Evolutionary conservation across 441 rosid species (phyloP), one percentile per base, ranked within the genome.

Genomic region (Gossypium armourianum): DNA sequence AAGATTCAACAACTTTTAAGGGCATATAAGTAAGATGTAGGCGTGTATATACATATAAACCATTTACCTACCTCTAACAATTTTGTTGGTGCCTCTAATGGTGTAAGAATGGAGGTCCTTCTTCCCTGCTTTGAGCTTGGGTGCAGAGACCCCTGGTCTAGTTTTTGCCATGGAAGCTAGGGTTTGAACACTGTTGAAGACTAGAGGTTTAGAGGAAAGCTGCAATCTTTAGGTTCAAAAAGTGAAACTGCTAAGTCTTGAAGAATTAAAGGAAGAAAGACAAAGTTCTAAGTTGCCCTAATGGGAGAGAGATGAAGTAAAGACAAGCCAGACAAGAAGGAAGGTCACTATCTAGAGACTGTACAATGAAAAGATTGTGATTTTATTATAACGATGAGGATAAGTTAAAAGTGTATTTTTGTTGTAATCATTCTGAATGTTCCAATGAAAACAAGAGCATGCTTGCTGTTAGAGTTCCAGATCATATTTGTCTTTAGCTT

Each of bases 71-170:
- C 87, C 86, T 82, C 66, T 72, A 57, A 87, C 85, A 68, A 85
- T 65, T 77, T 85, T 87, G 83, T 59, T 83, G 81, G 88, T 85
- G 80, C 88, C 87, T 70, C 77, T 69, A 75, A 87, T 82, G 57
- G 84, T 87, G 76, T 81, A 87, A 72, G 88, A 78, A 16, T 85
- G 86, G 12, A 85, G 81, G 61, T 82, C 85, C 67, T 74, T 81
- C 78, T 72, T 83, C 23, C 73, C 81, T 15, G 79, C 75, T 77
- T 86, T 91, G 74, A 84, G 84, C 79, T 82, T 84, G 78, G 89
- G 74, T 72, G 88, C 75, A 47, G 77, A 66, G 72, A 86, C 76
- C 68, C 90, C 90, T 0, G 85, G 88, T 75, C 85, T 78, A 62
- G 87, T 83, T 79, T 81, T 87, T 57, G 88, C 88, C 91, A 87